Conservation (phyloP, 192 early-diverging fungal species). For the Coemansia sp. region DNA sequence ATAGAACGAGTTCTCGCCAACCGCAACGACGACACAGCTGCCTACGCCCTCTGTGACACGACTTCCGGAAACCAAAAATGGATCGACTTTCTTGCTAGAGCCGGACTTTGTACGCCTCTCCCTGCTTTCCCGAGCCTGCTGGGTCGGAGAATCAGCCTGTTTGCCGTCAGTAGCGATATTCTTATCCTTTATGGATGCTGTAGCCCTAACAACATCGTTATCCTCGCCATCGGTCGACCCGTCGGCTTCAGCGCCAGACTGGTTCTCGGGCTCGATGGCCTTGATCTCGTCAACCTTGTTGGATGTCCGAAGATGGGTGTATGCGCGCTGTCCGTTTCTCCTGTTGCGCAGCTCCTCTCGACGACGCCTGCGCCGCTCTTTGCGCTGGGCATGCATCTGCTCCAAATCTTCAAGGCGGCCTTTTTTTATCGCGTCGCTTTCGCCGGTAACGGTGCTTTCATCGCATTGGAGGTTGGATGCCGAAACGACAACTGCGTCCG, state of each 20-base stretch:
- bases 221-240: conserved; percentile 51
- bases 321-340: conserved; percentile 46
- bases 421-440: conserved; percentile 90
- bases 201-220: background rate
- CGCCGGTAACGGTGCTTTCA: conserved; percentile 92
- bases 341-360: conserved; percentile 48
- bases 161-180: conserved; percentile 5
- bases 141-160: background rate
- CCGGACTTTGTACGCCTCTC: conserved; percentile 27
- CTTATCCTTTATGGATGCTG: background rate
- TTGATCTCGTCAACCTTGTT: conserved; percentile 31
- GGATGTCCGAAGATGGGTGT: conserved; percentile 14
- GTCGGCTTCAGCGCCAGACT: conserved; percentile 44
- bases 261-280: conserved; percentile 18
- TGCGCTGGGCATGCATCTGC: conserved; percentile 27
- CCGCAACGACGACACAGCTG: conserved; percentile 76
- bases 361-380: conserved; percentile 41
- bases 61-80: conserved; percentile 92
- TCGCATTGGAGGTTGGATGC: conserved; percentile 84
- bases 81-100: conserved; percentile 54
- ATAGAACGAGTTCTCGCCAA: conserved; percentile 85
- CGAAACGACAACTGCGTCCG: conserved; percentile 83
- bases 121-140: background rate
- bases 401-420: conserved; percentile 55
- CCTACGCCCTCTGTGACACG: conserved; percentile 90